phyloP scores from a whole-genome alignment of 2,329 filamentous ascomycete species.

The Apiospora saccharicola region DNA sequence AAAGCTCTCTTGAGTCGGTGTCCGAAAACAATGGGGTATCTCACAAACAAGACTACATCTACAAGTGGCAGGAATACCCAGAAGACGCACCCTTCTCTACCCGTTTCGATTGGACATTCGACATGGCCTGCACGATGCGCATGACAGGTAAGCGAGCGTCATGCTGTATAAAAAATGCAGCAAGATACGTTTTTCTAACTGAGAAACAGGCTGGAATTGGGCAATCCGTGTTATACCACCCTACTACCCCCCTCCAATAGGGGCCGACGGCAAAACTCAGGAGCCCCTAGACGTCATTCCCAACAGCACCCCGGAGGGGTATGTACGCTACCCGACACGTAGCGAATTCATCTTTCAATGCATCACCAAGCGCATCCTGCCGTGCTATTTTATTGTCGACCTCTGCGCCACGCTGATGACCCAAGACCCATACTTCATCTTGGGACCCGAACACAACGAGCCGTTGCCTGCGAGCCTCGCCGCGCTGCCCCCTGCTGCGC shows the following conservation, averaged over 20 bases:
- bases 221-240: conserved; percentile 56
- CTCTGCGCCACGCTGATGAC: conserved; percentile 72
- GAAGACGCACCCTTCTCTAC: conserved; percentile 54
- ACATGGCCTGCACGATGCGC: conserved; percentile 62
- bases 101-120: conserved; percentile 63
- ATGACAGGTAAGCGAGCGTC: conserved; percentile 56
- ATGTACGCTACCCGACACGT: conserved; percentile 50
- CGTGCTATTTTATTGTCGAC: conserved; percentile 73
- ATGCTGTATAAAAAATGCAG: background rate
- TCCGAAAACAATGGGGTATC: background rate
- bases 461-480: conserved; percentile 53
- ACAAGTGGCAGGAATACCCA: conserved; percentile 69
- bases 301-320: conserved; percentile 53
- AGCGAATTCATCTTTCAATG: conserved; percentile 54
- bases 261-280: conserved; percentile 48
- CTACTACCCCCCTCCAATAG: conserved; percentile 46
- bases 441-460: conserved; percentile 53
- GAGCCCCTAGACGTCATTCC: conserved; percentile 50
- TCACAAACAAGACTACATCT: conserved; percentile 47
- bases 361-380: conserved; percentile 55
- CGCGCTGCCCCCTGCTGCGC: conserved; percentile 51
- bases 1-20: background rate
- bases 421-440: conserved; percentile 79
- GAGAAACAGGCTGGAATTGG: conserved; percentile 62
- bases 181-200: background rate